Evolutionary conservation across 495 filamentous ascomycete genomes (phyloP), one percentile per base, ranked within the genome.

Genomic region (Sordaria brevicollis): DNA sequence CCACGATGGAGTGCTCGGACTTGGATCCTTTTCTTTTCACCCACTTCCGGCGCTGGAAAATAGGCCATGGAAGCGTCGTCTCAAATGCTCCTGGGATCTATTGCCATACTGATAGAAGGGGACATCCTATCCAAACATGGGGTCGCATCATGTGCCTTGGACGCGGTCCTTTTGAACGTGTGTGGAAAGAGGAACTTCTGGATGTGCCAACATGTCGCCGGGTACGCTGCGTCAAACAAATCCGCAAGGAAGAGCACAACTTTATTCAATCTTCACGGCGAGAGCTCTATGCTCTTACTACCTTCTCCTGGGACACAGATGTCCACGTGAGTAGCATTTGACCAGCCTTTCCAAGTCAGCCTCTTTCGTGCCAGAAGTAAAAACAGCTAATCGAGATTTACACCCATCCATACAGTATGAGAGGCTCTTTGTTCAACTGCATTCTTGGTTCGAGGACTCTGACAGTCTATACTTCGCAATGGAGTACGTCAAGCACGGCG

Each of bases 401-500:
- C 11, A 3, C 19, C 5, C 2, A 43, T n/a, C 19, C 7, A 39
- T 31, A 4, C 19, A 76, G 74, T 70, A 73, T 43, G 39, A 21
- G 0, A 68, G 36, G 1, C 70, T 67, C 39, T 81, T 81, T 49
- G 79, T 81, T 0, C 73, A 76, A 10, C 78, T 75, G 49, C 69
- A 74, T 10, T 77, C 80, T 10, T 85, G 83, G 83, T 84, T 76
- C 69, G 71, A 71, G 25, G 68, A n/a, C 11, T 70, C 76, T 21
- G 65, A 74, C 17, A 29, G 69, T 2, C 66, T 83, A n/a, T 83
- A 70, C 71, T 72, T 84, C n/a, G 69, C 79, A 13, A 83, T 83
- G 83, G 83, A 85, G 67, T 81, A 82, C 69, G 68, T 79, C 38
- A 65, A 69, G 17, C 71, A 74, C 33, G 80, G 80, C 15, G 77